Percentiles rank a stretch among this genome's conserved stretches.
These are phyloP conservation scores for Linnemannia zychae DNA, from an alignment of 192 early-diverging fungal species.

Conservation along the genomic window DNA sequence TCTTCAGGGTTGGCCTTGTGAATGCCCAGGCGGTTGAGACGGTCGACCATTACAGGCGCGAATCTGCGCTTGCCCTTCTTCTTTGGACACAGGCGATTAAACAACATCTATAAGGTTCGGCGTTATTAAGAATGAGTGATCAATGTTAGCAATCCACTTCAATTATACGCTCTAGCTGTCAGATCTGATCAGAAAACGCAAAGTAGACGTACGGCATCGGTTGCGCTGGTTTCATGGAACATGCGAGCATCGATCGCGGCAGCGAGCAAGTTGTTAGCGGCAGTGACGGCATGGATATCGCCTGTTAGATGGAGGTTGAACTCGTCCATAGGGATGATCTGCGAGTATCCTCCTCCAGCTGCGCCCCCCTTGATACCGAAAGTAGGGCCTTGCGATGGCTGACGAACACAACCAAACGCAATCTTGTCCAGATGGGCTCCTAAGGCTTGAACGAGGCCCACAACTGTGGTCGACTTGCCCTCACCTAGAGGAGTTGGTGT, in stretches of 20 bases:
- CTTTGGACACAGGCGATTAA: conserved; percentile 88
- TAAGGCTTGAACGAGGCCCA: conserved; percentile 96
- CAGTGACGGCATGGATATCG: conserved; percentile 98
- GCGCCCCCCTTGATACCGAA: conserved; percentile 99
- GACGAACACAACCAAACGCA: conserved; percentile 96
- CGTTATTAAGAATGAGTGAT: not conserved
- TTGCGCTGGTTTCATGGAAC: conserved; percentile 95
- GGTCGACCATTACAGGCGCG: conserved; percentile 87
- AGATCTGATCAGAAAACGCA: not conserved
- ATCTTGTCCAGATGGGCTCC: conserved; percentile 91
- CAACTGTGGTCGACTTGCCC: conserved; percentile 98
- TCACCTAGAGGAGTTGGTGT: conserved; percentile 99
- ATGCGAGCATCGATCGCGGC: conserved; percentile 98
- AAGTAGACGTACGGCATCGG: conserved; percentile 58
- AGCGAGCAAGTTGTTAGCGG: conserved; percentile 96
- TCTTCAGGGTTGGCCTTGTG: conserved; percentile 81
- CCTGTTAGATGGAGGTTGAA: conserved; percentile 99
- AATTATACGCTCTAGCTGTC: not conserved
- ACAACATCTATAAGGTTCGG: conserved; percentile 73
- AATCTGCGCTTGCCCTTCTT: conserved; percentile 90
- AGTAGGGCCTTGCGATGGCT: conserved; percentile 99
- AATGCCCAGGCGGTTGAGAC: conserved; percentile 88
- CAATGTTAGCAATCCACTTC: not conserved
- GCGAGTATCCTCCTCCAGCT: conserved; percentile 98
- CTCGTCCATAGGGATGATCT: conserved; percentile 99